Base-by-base conservation (phyloP, 208 protist species). In the Trypanosoma cruzi region DNA sequence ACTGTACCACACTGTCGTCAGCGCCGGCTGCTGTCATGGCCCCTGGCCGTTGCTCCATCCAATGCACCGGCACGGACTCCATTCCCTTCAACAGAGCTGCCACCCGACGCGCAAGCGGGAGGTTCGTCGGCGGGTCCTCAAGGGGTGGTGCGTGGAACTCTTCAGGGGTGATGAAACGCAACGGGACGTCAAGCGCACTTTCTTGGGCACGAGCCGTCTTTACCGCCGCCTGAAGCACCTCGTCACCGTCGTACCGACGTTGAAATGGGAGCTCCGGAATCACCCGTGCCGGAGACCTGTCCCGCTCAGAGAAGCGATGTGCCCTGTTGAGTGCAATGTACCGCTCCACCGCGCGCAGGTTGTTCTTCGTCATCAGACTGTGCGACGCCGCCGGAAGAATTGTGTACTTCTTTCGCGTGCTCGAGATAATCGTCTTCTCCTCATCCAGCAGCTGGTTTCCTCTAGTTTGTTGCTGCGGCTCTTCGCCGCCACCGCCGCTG, bases 111-210 rank as follows among this genome's bases (percentile, higher is more conserved):
- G 88, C 79, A 10, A 93, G 79, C 4, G 89, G 77, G 29, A 90
- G 65, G 24, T 77, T 62, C 22, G 64, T 79, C 20, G 85, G 87
- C 8, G 86, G 86, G 72, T 95, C 92, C 54, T 86, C 81, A 20
- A 97, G 71, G 0, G 53, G 63, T 0, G 92, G 89, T 22, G 63
- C 59, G 73, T 90, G 80, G 48, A 81, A 93, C 64, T 90, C 82
- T 53, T 89, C 87, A 22, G 92, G 92, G 11, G 82, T 65, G 14
- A 80, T 64, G 42, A 95, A 93, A 31, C 92, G 86, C 49, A 97
- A 72, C 40, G 92, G 89, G 14, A 91, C 80, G 68, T 95, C 88
- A 3, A 97, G 66, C 13, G 89, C 83, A 61, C 77, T 87, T 68
- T 94, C 86, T 20, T 61, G 58, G 16, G 81, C 69, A 37, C 77